Percentiles rank a stretch among this genome's conserved stretches.
Evolutionary conservation across 441 rosid genomes (phyloP).

Genomic region (Gossypium schwendimanii): DNA sequence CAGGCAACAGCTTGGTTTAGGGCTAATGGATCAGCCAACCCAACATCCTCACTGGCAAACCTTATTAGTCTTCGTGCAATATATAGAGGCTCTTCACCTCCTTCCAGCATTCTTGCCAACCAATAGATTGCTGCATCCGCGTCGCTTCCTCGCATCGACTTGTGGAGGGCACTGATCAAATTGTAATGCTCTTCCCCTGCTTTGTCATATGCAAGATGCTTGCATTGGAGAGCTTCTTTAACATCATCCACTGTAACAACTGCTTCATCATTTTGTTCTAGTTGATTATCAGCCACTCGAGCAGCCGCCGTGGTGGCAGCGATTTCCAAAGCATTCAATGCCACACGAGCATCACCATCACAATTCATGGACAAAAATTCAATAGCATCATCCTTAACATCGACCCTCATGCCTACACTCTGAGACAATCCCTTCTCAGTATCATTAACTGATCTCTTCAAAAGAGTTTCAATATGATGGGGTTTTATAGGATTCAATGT

Average conservation of each 20-base stretch:
- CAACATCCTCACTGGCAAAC: constrained; percentile 84
- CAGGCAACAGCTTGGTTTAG: constrained; percentile 81
- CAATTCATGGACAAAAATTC: constrained; percentile 53
- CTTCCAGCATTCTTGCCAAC: constrained; percentile 77
- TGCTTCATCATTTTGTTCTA: constrained; percentile 15
- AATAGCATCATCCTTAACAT: constrained; percentile 39
- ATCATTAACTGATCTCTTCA: constrained; percentile 35
- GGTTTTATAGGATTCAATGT: constrained; percentile 61
- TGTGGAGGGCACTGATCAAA: constrained; percentile 71
- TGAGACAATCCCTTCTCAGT: constrained; percentile 27
- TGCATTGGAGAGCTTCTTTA: constrained; percentile 73
- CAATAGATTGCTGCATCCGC: constrained; percentile 78
- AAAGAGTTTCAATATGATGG: constrained; percentile 37
- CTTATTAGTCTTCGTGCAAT: constrained; percentile 70
- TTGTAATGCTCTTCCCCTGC: constrained; percentile 84
- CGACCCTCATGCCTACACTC: constrained; percentile 23
- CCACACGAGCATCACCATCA: constrained; percentile 79
- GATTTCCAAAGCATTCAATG: constrained; percentile 64
- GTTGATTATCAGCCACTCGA: constrained; percentile 18
- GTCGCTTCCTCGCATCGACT: constrained; percentile 79
- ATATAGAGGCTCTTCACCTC: constrained; percentile 80
- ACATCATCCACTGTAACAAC: constrained; percentile 54
- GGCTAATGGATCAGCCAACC: constrained; percentile 70
- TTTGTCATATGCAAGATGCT: constrained; percentile 72
- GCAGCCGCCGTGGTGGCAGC: constrained; percentile 53